Evolutionary conservation across 768 basidiomycete genomes (phyloP).

Genomic region (Daedalea quercina): DNA sequence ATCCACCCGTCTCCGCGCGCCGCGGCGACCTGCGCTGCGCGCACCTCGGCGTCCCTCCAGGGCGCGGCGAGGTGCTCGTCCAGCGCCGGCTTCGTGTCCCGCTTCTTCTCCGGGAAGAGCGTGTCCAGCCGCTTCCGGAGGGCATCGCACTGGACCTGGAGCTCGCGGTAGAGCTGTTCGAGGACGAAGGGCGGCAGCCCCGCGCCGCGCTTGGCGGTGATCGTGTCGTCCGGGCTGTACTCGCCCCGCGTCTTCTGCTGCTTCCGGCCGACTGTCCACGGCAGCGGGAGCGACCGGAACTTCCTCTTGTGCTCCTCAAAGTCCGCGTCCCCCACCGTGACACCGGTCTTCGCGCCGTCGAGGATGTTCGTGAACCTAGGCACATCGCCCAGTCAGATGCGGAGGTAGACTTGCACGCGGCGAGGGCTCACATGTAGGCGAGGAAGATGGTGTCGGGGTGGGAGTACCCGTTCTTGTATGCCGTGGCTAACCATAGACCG

Average conservation of each 20-base stretch:
- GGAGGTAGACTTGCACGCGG: not conserved
- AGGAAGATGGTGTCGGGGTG: slow-evolving; percentile 43
- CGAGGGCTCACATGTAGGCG: slow-evolving; percentile 43
- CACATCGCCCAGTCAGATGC: too few relatives aligned
- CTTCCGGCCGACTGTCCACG: not conserved
- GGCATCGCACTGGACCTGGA: not conserved
- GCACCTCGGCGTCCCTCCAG: slow-evolving; percentile 27
- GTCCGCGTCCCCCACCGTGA: slow-evolving; percentile 32
- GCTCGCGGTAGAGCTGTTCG: not conserved
- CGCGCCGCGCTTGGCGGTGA: not conserved
- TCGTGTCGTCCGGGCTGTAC: not conserved
- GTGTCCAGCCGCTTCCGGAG: not conserved
- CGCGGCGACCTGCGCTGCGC: slow-evolving; percentile 8
- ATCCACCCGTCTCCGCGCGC: slow-evolving; percentile 10
- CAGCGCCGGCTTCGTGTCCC: not conserved
- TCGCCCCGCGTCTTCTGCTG: not conserved
- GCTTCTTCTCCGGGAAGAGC: not conserved
- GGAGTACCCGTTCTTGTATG: slow-evolving; percentile 46
- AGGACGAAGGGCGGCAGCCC: not conserved
- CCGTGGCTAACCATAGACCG: slow-evolving; percentile 46
- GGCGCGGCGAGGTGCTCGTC: slow-evolving; percentile 29
- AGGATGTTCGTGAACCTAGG: slow-evolving; percentile 45
- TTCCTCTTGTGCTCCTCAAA: slow-evolving; percentile 19
- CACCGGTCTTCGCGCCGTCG: slow-evolving; percentile 57
- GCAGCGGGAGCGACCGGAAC: not conserved